Conservation (phyloP, 2,329 filamentous ascomycete genomes). For the Ophiostoma montium region DNA sequence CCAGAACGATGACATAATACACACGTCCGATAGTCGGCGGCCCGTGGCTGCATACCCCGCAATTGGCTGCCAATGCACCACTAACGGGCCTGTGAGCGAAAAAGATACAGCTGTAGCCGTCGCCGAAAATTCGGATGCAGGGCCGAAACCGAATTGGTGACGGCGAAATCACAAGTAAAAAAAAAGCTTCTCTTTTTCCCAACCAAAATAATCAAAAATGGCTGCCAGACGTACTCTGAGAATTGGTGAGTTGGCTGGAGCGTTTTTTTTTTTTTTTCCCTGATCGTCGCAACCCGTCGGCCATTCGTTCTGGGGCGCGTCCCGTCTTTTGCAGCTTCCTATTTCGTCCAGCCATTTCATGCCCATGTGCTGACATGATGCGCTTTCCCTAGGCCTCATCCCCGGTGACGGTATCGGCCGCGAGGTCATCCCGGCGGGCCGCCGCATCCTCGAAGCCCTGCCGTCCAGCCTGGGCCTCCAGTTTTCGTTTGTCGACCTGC, state of each 20-base stretch:
- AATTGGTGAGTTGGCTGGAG: constrained; percentile 40
- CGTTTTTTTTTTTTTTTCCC: neutral
- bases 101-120: neutral
- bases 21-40: constrained; percentile 11
- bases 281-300: neutral
- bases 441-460: constrained; percentile 81
- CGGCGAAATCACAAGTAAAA: neutral
- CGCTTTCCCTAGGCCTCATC: constrained; percentile 59
- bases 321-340: neutral
- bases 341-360: neutral
- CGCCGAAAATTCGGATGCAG: neutral
- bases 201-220: constrained; percentile 32
- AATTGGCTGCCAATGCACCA: constrained; percentile 7
- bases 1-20: constrained; percentile 4
- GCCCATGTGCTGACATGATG: neutral
- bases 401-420: constrained; percentile 96
- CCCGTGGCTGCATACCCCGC: constrained; percentile 7
- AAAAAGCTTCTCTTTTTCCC: neutral
- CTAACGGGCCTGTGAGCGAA: neutral
- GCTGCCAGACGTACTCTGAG: constrained; percentile 45
- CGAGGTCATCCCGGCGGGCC: constrained; percentile 93
- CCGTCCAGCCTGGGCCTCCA: constrained; percentile 81
- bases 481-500: constrained; percentile 86
- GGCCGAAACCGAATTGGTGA: constrained; percentile 6
- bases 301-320: neutral